Percentiles rank a stretch among this genome's conserved stretches.
Evolutionary conservation across 2,329 filamentous ascomycete species (phyloP).

Genomic region (Keithomyces neogunnii): DNA sequence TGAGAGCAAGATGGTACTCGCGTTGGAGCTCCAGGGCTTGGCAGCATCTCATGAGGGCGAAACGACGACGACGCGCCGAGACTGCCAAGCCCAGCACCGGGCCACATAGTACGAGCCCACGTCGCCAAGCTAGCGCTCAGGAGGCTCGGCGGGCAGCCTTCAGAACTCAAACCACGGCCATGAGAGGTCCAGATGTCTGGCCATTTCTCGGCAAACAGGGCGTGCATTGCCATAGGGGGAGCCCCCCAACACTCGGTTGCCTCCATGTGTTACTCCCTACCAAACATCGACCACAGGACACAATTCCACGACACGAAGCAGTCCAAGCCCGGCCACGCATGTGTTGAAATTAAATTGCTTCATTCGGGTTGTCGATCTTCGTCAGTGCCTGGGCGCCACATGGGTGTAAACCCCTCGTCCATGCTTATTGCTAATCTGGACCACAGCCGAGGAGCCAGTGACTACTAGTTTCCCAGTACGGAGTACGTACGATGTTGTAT

Average conservation of each 20-base stretch:
- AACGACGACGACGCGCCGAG: conserved; percentile 11
- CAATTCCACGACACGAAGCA: too few species aligned
- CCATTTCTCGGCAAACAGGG: not conserved
- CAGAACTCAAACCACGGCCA: not conserved
- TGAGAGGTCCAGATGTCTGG: not conserved
- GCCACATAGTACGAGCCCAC: conserved; percentile 2
- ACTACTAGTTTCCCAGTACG: too few species aligned
- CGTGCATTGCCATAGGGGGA: not conserved
- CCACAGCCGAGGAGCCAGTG: not conserved
- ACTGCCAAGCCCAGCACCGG: conserved; percentile 12
- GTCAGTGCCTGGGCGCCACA: not conserved
- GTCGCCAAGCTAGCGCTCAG: not conserved
- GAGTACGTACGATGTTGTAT: too few species aligned
- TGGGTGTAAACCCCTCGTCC: not conserved
- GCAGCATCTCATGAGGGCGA: conserved; percentile 8
- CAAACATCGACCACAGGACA: not conserved
- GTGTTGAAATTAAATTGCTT: not conserved
- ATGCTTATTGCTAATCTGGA: not conserved
- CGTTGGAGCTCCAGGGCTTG: conserved; percentile 11
- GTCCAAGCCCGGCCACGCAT: not conserved
- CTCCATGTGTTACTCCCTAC: too few species aligned
- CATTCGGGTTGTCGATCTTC: not conserved
- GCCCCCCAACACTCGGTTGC: not conserved
- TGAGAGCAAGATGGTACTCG: not conserved
- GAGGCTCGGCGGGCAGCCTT: conserved; percentile 1